These are phyloP conservation scores for Agastache rugosa DNA, from an alignment of 257 asterid species.

Conservation along the genomic window DNA sequence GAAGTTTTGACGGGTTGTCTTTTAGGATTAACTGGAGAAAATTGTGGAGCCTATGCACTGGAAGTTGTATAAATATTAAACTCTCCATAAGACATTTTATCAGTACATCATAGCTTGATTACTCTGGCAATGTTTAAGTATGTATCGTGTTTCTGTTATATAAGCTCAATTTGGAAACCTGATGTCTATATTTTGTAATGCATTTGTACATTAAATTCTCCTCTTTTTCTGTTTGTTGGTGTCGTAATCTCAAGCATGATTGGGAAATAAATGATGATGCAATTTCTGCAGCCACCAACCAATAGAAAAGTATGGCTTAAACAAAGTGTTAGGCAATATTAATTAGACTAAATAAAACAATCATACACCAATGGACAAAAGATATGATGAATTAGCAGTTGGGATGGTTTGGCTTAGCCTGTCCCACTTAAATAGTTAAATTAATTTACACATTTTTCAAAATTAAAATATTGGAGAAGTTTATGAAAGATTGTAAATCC, in stretches of 20 bases:
- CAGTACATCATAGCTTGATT: background rate
- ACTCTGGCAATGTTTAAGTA: background rate
- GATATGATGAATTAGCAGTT: background rate
- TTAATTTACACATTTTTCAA: too few relatives aligned
- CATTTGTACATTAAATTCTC: background rate
- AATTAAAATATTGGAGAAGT: too few relatives aligned
- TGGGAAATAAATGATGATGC: background rate
- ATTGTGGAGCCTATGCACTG: background rate
- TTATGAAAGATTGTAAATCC: too few relatives aligned
- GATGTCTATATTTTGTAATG: background rate
- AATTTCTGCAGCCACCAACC: background rate
- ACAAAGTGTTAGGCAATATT: background rate
- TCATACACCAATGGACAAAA: background rate
- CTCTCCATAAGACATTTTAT: conserved; percentile 1
- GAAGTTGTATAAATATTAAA: background rate
- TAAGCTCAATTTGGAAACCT: conserved; percentile 16
- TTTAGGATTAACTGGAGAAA: conserved; percentile 19
- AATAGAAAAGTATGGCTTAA: background rate
- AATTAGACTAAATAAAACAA: background rate
- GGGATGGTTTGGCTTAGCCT: background rate
- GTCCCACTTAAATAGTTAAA: background rate
- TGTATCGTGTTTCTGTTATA: background rate
- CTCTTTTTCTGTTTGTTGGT: background rate
- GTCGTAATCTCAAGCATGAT: background rate
- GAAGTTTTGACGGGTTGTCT: conserved; percentile 3